Base-by-base conservation (phyloP, 1,284 basidiomycete genomes). In the Tilletia caries region DNA sequence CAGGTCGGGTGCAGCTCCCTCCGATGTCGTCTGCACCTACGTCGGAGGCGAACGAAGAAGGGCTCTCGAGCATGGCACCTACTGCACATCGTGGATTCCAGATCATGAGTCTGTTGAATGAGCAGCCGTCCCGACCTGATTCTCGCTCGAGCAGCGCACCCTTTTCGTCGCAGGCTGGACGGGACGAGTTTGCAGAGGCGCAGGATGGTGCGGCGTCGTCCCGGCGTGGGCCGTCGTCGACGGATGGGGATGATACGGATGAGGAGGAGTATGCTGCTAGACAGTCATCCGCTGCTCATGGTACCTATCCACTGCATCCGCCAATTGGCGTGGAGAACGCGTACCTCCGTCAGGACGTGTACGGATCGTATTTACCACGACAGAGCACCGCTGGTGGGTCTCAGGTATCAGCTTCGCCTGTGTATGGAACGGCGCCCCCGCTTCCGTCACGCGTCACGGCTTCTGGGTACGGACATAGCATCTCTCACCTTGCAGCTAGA, bases 101-200 rank as follows among this genome's bases (percentile, higher is more conserved):
- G 18, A 62, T 62, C 32, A 62, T 29, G 32, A 62, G 33, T 34
- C 18, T 62, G 58, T 29, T 62, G 29, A 62, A 62, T 34, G 58
- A 62, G 32, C 29, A 62, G 33, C 58, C 33, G 8, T 62, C 58
- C 12, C 58, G 58, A 23, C 58, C 58, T 37, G 58, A 29, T 37
- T 62, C 58, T 20, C 58, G 58, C 27, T 62, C 58, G 29, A 62
- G 58, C 13, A 62, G 58, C 18, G 58, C 32, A 6, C 58, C 58
- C 2, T 62, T 33, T 18, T 62, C 58, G 4, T 62, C 58, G 5
- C 58, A 62, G 13, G 32, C 58, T 18, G 58, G 58, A 13, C 58
- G 58, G 15, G 58, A 62, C 18, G 58, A 62, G 15, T 62, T 32
- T 23, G 58, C 27, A 34, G 58, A 62, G 29, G 33, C 32, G 10